Percentiles rank a stretch among this genome's conserved stretches.
Conservation (phyloP, 768 basidiomycete genomes). For the Calocybe indica region DNA sequence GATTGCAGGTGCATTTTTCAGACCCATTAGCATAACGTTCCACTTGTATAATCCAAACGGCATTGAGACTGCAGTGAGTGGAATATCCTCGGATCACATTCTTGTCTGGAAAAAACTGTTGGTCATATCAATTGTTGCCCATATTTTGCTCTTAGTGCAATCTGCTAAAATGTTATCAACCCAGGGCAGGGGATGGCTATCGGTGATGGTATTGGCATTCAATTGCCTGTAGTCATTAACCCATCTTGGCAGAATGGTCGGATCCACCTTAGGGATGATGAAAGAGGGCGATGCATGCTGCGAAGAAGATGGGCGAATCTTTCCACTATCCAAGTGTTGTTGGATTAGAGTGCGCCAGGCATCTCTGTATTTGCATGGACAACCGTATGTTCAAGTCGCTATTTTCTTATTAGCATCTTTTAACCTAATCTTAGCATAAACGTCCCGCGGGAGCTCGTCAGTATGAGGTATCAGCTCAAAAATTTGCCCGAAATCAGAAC, state of each 20-base stretch:
- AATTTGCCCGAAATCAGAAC: too few species aligned
- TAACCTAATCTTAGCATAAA: constrained; percentile 15
- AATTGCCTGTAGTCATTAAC: constrained; percentile 27
- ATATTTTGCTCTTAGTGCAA: constrained; percentile 26
- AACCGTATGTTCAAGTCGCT: constrained; percentile 19
- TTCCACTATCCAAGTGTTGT: constrained; percentile 24
- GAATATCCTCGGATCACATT: constrained; percentile 20
- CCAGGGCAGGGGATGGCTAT: constrained; percentile 21
- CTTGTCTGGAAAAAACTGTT: constrained; percentile 30
- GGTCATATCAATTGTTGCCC: constrained; percentile 29
- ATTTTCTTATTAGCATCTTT: constrained; percentile 21
- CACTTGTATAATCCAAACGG: constrained; percentile 30
- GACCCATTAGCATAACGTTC: constrained; percentile 16
- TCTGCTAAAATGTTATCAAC: constrained; percentile 27
- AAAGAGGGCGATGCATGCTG: constrained; percentile 28
- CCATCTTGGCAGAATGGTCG: constrained; percentile 21
- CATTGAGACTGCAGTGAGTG: constrained; percentile 26
- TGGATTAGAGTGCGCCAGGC: constrained; percentile 27
- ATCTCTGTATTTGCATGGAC: constrained; percentile 23
- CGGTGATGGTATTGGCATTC: constrained; percentile 23
- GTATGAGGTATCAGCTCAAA: constrained; percentile 13
- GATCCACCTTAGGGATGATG: constrained; percentile 28
- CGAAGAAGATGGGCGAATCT: constrained; percentile 20
- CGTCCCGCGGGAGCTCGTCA: constrained; percentile 14
- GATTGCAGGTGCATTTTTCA: constrained; percentile 17